Base-by-base conservation (phyloP, 2,329 filamentous ascomycete species). In the Claviceps monticola region DNA sequence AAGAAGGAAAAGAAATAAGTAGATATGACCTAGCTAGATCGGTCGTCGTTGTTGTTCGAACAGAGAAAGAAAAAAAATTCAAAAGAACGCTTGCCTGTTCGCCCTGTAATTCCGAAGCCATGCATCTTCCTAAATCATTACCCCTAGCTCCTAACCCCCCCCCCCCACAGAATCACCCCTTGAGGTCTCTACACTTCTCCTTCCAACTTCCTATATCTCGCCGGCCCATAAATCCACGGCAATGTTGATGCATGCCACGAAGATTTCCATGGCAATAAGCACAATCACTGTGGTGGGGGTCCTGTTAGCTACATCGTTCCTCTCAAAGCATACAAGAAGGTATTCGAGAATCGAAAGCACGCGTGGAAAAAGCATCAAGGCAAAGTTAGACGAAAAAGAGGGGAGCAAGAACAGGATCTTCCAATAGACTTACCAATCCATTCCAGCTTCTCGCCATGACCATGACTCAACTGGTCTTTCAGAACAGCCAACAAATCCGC, bases 381-480 rank as follows among this genome's bases (percentile, higher is more conserved):
- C 26, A 5, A 46, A 14, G 13, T 4, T 3, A 5, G 21, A 2
- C 21, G 3, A 37, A 8, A 37, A 9, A 16, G 14, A 42, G 53
- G 19, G 48, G n/a, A 36, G n/a, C 23, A 39, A n/a, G 23, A 39
- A 3, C 29, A 21, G 21, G 8, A 11, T 11, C 9, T 34, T 11
- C 0, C 29, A 34, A 11, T 4, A 26, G 39, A 45, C 64, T 3
- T 69, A 89, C 86, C 86, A 66, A 93, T 91, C 87, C 87, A 93
- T 69, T 93, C 87, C 50, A 91, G 68, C 69, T 86, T 90, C 73
- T 93, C 86, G 54, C 87, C 89, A 66, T 95, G 89, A 46, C 90
- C 89, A 64, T 95, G 89, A 59, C 88, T 95, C 59, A 97, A 71
- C 71, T 97, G 90, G 67, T 96, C 93, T 69, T 97, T 96, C 50